Base-by-base conservation (phyloP, 352 stramenopile species). In the Phytophthora sojae region DNA sequence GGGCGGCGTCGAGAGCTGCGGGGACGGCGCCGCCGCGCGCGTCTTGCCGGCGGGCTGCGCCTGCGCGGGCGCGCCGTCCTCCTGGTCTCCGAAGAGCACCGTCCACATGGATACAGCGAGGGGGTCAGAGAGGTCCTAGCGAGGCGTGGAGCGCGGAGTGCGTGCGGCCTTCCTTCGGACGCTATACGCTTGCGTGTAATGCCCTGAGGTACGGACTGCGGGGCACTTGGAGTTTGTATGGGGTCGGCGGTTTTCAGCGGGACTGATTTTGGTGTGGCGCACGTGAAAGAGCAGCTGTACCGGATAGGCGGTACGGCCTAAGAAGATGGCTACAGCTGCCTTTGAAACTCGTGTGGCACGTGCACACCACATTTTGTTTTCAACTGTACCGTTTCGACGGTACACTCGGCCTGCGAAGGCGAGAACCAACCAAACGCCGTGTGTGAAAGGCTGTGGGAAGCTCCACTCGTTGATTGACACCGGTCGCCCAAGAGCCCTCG, bases 61-160 rank as follows among this genome's bases (percentile, higher is more conserved):
- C 12, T 69, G 64, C 29, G 63, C 45, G 42, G 21, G 32, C 4
- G 35, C 8, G 35, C 12, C 12, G 12, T 57, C 60, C 62, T 85
- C 79, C 23, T 87, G 72, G 26, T 89, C 81, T n/a, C 81, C 81
- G 64, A 89, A 89, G 37, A 89, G 76, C 29, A 86, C 80, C 21
- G 79, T 88, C 81, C 81, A 89, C 81, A 89, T 89, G 51, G 17
- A 17, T 4, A n/a, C 3, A 44, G 35, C 35, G 35, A 44, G 35
- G 35, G 35, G 11, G 35, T 17, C 35, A 42, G 35, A 42, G 8
- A 15, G 32, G 9, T 42, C 32, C 32, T 42, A 39, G 45, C 35
- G 45, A 17, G 51, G 26, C 23, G 32, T 37, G 1, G 44, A 42
- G 35, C 35, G 29, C 11, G 35, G 3, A 44, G 35, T n/a, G 35